Evolutionary conservation across 768 basidiomycete species (phyloP).

Genomic region (Asterophora parasitica): DNA sequence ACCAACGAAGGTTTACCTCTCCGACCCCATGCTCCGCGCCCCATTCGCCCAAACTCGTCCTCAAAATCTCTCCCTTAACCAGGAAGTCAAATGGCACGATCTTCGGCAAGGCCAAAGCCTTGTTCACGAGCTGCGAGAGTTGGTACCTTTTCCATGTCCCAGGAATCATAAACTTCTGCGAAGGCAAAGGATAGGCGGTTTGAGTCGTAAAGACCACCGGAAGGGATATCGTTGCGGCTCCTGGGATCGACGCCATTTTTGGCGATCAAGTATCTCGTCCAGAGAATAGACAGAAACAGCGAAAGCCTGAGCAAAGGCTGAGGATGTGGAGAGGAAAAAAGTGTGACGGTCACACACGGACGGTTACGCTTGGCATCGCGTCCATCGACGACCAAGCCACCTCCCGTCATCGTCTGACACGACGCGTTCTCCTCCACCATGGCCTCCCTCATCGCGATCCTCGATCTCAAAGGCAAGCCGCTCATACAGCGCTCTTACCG

Average conservation of each 20-base stretch:
- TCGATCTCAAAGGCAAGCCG: constrained; percentile 98
- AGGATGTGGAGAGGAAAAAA: too few species aligned
- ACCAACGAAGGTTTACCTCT: constrained; percentile 42
- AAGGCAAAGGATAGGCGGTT: constrained; percentile 68
- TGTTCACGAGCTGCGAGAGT: constrained; percentile 95
- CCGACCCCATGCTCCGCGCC: constrained; percentile 63
- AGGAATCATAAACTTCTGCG: constrained; percentile 92
- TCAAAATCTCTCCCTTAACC: constrained; percentile 74
- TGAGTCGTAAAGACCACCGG: constrained; percentile 73
- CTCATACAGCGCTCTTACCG: constrained; percentile 95
- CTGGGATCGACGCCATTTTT: constrained; percentile 7
- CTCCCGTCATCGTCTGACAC: background rate
- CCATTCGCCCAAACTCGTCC: constrained; percentile 71
- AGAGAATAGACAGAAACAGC: too few species aligned
- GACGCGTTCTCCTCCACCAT: constrained; percentile 22
- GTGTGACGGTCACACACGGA: too few species aligned
- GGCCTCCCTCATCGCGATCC: constrained; percentile 80
- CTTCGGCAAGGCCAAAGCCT: constrained; percentile 69
- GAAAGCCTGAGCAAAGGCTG: too few species aligned
- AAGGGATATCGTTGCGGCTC: constrained; percentile 29
- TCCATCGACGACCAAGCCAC: background rate
- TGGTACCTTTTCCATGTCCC: constrained; percentile 90
- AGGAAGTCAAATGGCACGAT: constrained; percentile 93
- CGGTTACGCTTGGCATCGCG: too few species aligned
- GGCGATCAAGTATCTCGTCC: too few species aligned